Conservation (phyloP, 2,329 filamentous ascomycete species). For the Penicillium sumatraense region DNA sequence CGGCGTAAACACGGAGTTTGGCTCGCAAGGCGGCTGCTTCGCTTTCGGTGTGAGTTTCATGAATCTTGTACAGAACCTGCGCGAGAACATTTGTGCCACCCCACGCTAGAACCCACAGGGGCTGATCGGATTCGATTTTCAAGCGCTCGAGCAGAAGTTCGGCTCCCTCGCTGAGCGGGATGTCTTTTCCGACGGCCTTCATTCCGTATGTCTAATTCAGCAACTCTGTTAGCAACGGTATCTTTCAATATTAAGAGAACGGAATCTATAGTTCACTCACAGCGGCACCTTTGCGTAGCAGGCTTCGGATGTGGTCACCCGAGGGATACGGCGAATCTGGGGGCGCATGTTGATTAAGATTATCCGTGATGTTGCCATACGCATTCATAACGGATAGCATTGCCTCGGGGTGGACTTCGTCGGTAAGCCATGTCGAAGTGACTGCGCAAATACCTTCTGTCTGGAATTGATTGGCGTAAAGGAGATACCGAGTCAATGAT, state of each 20-base stretch:
- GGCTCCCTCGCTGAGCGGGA: constrained; percentile 47
- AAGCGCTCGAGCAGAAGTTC: constrained; percentile 51
- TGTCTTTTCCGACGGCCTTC: constrained; percentile 37
- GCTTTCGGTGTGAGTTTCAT: constrained; percentile 13
- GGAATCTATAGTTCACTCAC: constrained; percentile 28
- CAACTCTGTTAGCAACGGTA: background rate
- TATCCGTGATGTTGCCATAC: constrained; percentile 50
- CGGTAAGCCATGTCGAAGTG: constrained; percentile 53
- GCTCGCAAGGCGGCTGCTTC: constrained; percentile 43
- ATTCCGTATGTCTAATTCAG: constrained; percentile 35
- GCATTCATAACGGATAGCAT: constrained; percentile 51
- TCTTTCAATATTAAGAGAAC: no score
- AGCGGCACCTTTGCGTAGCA: constrained; percentile 47
- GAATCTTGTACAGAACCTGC: constrained; percentile 49
- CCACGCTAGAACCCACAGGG: constrained; percentile 59
- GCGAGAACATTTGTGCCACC: constrained; percentile 59
- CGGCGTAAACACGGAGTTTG: constrained; percentile 58
- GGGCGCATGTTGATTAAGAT: constrained; percentile 55
- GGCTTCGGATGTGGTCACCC: constrained; percentile 38
- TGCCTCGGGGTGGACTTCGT: constrained; percentile 46
- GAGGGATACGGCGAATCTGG: constrained; percentile 49
- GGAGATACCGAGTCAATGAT: constrained; percentile 50
- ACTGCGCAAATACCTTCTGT: constrained; percentile 51
- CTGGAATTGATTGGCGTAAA: constrained; percentile 54
- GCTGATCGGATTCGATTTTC: constrained; percentile 40